Base-by-base conservation (phyloP, 2,329 filamentous ascomycete species). In the Colletotrichum magnum region DNA sequence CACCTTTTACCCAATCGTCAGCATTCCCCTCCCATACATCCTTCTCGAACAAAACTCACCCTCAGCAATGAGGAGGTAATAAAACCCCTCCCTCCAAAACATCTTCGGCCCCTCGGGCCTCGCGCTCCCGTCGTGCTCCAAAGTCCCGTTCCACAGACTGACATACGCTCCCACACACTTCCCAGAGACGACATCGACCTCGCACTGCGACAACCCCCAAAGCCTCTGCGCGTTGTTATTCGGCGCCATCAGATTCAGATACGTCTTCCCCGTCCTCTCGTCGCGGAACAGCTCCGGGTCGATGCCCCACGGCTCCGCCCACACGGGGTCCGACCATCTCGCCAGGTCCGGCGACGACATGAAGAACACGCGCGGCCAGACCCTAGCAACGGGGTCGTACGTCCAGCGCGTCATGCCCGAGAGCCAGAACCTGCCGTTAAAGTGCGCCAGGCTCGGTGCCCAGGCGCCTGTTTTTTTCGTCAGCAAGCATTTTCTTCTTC, bases 381-480 rank as follows among this genome's bases (percentile, higher is more conserved):
- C 80, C 10, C 81, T 78, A 75, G 75, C 75, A 15, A 75, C 75
- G 9, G 81, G 79, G 21, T 77, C 79, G 59, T 77, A 80, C 47
- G 74, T 75, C 51, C 75, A 79, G 13, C 77, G 81, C 47, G 70
- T 72, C 50, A 82, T 81, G 18, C 75, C 64, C 9, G 72, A 64
- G 41, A 61, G 41, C 50, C 50, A 66, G 57, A 60, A 66, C 5
- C 32, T 50, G 13, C 32, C 32, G 9, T 61, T 48, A 57, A 66
- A 66, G 50, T 53, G 51, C 16, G 50, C 43, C 7, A 66, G 41
- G 41, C 24, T 60, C 2, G 64, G 64, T 18, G 64, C 64, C 64
- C 64, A 66, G 26, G 64, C 64, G 41, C 64, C 64, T n/a, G 36
- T 48, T 16, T 28, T 10, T 24, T 24, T 24, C 21, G 21, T 24